Percentiles rank a stretch among this genome's conserved stretches.
Conservation (phyloP, 805 yeast genomes). For the Monosporozyma servazzii region DNA sequence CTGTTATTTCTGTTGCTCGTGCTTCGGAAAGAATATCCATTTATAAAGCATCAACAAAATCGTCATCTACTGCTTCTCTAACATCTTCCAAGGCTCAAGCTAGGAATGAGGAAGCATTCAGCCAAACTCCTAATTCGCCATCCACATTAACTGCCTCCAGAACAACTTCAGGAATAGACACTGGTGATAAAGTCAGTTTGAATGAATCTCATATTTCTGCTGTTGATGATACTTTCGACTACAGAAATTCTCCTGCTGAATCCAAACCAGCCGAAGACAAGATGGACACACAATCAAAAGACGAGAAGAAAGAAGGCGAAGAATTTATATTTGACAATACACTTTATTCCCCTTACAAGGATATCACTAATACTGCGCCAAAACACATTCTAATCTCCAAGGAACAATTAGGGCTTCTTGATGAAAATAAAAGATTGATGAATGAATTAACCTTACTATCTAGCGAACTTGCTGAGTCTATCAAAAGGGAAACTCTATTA, state of each 20-base stretch:
- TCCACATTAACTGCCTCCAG: not conserved
- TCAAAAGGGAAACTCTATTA: slow-evolving; percentile 55
- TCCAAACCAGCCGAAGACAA: not conserved
- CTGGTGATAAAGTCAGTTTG: not conserved
- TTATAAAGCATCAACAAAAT: not conserved
- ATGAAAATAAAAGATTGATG: slow-evolving; percentile 48
- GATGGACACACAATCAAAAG: not conserved
- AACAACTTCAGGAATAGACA: not conserved
- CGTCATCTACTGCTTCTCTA: not conserved
- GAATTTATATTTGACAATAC: slow-evolving; percentile 19
- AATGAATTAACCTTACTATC: slow-evolving; percentile 61
- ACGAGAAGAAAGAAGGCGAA: slow-evolving; percentile 3
- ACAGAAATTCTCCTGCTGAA: not conserved
- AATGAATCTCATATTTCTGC: slow-evolving; percentile 6
- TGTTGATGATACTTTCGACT: slow-evolving; percentile 6
- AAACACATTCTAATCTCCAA: slow-evolving; percentile 36
- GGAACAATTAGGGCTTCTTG: slow-evolving; percentile 54
- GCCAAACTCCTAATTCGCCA: not conserved
- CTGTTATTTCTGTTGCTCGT: not conserved
- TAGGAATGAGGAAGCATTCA: not conserved
- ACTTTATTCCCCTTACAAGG: slow-evolving; percentile 6
- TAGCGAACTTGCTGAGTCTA: slow-evolving; percentile 62
- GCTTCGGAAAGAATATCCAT: slow-evolving; percentile 3
- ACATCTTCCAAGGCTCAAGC: not conserved
- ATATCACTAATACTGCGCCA: slow-evolving; percentile 3